These are phyloP conservation scores for Pelargonium fulgidum DNA, from an alignment of 441 rosid species.

Conservation along the genomic window DNA sequence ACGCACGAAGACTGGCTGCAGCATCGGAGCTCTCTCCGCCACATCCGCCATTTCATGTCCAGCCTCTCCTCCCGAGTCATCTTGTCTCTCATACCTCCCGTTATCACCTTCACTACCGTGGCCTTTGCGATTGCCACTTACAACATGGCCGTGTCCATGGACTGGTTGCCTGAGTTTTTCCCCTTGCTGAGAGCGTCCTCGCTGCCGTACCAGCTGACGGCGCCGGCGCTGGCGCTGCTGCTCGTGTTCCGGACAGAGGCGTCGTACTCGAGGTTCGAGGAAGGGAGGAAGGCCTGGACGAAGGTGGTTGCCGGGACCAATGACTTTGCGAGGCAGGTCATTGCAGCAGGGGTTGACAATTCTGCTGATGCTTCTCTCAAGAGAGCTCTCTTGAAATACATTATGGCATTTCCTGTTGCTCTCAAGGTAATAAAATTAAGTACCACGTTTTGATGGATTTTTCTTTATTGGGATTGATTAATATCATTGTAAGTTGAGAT, in stretches of 20 bases:
- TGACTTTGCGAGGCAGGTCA: constrained; percentile 65
- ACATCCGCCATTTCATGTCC: constrained; percentile 63
- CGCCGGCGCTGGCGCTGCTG: constrained; percentile 83
- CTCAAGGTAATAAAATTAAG: too few species aligned
- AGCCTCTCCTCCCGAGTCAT: constrained; percentile 75
- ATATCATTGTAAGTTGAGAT: too few species aligned
- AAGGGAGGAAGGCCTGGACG: constrained; percentile 82
- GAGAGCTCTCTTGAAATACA: constrained; percentile 53
- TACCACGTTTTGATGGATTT: too few species aligned
- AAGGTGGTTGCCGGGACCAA: constrained; percentile 55
- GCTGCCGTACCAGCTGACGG: constrained; percentile 82
- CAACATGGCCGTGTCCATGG: constrained; percentile 57
- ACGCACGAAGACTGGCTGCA: constrained; percentile 66
- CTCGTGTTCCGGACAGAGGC: constrained; percentile 89
- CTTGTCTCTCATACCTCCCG: constrained; percentile 72
- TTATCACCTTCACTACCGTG: constrained; percentile 58
- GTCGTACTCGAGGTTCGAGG: constrained; percentile 81
- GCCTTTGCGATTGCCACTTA: constrained; percentile 56
- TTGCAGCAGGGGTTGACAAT: constrained; percentile 39
- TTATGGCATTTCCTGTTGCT: constrained; percentile 79
- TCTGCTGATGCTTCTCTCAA: constrained; percentile 44
- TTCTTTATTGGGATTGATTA: too few species aligned
- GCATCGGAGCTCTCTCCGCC: constrained; percentile 83
- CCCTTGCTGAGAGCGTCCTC: constrained; percentile 66
- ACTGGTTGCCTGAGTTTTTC: constrained; percentile 54